Evolutionary conservation across 192 early-diverging fungal species (phyloP), one percentile per base, ranked within the genome.

Genomic region (Bifiguratus adelaidae): DNA sequence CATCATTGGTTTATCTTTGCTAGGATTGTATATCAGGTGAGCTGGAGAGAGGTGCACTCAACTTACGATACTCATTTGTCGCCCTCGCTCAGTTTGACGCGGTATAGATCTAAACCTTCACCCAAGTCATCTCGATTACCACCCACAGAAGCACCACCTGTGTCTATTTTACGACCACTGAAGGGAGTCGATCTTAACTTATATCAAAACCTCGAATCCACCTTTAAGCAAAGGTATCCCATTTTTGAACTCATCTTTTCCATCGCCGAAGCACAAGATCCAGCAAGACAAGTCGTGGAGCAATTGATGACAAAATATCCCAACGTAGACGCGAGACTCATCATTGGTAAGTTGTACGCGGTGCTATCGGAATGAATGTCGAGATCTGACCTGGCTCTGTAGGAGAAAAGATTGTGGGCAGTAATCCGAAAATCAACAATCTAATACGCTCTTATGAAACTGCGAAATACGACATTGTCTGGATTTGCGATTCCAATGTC

Each of bases 401-500:
- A 86, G 85, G 80, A 23, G 78, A 77, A 35, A 53, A 71, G 28
- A 55, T 71, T 30, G 81, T 89, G 1, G 93, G 91, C 28, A 80
- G 86, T 40, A 99, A 99, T 61, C 95, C 95, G 13, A 99, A 99
- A 63, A 82, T 97, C 53, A 91, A 91, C 69, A 94, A 94, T 72
- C 71, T 99, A 74, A 60, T 92, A 16, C 76, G 80, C 40, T 83
- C 84, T 7, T 95, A 89, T 60, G 68, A 80, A 30, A 60, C 63
- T 16, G 78, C 86, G 5, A 78, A 83, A 50, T 67, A 89, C 61
- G 89, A 94, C 53, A 81, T 96, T 51, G 58, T 99, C 25, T 99
- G 95, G 95, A 86, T 95, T 50, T 74, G 85, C 18, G 95, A 99
- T 60, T 89, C 85, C 4, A 96, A 96, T 68, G 81, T 99, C 6